phyloP scores from a whole-genome alignment of 495 filamentous ascomycete species.

The Tuber umbilicatum region DNA sequence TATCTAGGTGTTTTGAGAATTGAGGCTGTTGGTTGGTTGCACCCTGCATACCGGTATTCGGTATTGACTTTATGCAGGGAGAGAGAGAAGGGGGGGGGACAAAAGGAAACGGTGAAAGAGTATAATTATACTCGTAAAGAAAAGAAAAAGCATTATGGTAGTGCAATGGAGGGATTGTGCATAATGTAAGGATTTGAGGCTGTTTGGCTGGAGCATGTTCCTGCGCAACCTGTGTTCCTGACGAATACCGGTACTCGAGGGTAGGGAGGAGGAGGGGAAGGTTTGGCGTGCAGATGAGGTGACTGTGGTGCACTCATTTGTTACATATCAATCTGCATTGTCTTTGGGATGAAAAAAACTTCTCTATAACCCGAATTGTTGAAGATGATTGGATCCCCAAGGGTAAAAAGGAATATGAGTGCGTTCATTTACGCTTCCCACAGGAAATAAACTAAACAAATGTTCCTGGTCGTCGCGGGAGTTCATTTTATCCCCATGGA shows the following conservation, averaged over 20 bases:
- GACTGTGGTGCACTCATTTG: not conserved
- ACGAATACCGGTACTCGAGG: too few relatives aligned
- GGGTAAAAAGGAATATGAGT: not conserved
- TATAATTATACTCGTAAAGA: not conserved
- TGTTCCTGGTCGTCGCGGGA: not conserved
- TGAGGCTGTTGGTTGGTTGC: not conserved
- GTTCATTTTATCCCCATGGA: not conserved
- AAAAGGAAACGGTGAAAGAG: not conserved
- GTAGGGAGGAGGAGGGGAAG: not conserved
- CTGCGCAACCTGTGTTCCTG: not conserved
- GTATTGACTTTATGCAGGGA: not conserved
- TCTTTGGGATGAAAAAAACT: not conserved
- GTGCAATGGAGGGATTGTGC: not conserved
- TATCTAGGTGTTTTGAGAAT: slow-evolving; percentile 5
- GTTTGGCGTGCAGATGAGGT: not conserved
- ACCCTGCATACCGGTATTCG: not conserved
- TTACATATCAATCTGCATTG: not conserved
- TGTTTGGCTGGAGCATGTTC: not conserved
- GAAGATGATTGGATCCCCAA: not conserved
- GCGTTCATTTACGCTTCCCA: not conserved
- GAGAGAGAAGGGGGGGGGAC: too few relatives aligned
- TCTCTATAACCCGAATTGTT: not conserved
- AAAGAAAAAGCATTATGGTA: not conserved
- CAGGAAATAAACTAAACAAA: not conserved
- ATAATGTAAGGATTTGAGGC: slow-evolving; percentile 6